Percentiles rank a stretch among this genome's conserved stretches.
Conservation (phyloP, 495 filamentous ascomycete genomes). For the Platismatia glauca region DNA sequence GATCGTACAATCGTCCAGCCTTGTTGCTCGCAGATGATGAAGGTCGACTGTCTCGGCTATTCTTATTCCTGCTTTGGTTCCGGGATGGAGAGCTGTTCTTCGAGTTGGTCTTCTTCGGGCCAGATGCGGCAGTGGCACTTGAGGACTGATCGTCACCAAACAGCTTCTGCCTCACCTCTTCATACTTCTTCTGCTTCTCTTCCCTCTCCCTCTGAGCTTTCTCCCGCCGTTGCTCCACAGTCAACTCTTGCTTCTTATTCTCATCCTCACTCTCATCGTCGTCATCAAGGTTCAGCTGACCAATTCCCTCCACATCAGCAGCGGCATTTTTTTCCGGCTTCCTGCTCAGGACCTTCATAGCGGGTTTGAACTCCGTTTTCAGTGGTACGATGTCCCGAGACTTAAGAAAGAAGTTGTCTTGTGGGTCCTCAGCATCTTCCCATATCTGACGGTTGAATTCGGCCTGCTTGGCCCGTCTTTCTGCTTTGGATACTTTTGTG, state of each 20-base stretch:
- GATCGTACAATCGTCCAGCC: constrained; percentile 61
- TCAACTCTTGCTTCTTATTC: constrained; percentile 47
- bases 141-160: constrained; percentile 53
- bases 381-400: constrained; percentile 57
- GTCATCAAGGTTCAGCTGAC: constrained; percentile 42
- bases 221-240: constrained; percentile 60
- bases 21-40: constrained; percentile 38
- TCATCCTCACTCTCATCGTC: constrained; percentile 59
- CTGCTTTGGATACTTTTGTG: constrained; percentile 57
- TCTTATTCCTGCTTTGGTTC: constrained; percentile 26
- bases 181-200: constrained; percentile 81
- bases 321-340: constrained; percentile 53
- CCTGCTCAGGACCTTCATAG: constrained; percentile 73
- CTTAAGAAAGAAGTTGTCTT: constrained; percentile 67
- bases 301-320: constrained; percentile 45
- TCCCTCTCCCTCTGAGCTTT: constrained; percentile 68
- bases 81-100: constrained; percentile 27
- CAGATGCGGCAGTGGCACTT: constrained; percentile 44
- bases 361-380: constrained; percentile 72
- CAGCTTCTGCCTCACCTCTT: constrained; percentile 74
- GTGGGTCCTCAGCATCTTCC: constrained; percentile 66
- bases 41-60: constrained; percentile 36
- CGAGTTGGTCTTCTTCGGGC: constrained; percentile 39
- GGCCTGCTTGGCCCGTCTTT: constrained; percentile 69
- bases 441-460: constrained; percentile 78